A percentile compares a stretch with the other conserved stretches of the same genome.
Evolutionary conservation across 805 yeast genomes (phyloP).

Genomic region (Lipomyces kockii): DNA sequence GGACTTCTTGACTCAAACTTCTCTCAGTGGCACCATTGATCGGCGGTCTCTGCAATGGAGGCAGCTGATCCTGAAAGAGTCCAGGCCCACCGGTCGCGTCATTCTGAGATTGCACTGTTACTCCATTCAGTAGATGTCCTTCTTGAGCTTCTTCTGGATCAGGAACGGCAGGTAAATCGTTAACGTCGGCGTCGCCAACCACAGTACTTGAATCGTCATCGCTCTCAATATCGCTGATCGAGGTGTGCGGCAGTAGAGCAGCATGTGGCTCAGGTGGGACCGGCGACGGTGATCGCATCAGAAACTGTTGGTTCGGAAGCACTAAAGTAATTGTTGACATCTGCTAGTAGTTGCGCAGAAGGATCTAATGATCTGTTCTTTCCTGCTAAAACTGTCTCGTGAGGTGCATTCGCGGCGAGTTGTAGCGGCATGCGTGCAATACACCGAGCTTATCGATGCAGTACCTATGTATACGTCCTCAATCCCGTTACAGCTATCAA

Average conservation of each 20-base stretch:
- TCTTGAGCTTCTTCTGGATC: neutral
- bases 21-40: neutral
- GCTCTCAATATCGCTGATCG: neutral
- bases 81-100: neutral
- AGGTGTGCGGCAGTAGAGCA: neutral
- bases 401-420: constrained; percentile 1
- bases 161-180: neutral
- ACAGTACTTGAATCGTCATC: constrained; percentile 11
- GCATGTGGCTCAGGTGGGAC: constrained; percentile 2
- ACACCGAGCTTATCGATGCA: neutral
- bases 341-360: neutral
- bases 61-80: neutral
- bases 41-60: neutral
- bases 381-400: neutral
- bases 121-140: neutral
- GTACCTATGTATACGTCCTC: neutral
- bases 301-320: neutral
- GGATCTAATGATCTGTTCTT: neutral
- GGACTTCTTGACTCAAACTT: neutral
- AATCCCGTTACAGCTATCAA: neutral
- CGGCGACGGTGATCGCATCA: constrained; percentile 7
- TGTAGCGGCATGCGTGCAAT: neutral
- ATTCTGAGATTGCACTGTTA: neutral
- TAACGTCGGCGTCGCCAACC: constrained; percentile 5
- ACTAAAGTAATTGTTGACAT: constrained; percentile 1